Evolutionary conservation across 495 filamentous ascomycete species (phyloP).

Genomic region (Trichoderma asperelloides): DNA sequence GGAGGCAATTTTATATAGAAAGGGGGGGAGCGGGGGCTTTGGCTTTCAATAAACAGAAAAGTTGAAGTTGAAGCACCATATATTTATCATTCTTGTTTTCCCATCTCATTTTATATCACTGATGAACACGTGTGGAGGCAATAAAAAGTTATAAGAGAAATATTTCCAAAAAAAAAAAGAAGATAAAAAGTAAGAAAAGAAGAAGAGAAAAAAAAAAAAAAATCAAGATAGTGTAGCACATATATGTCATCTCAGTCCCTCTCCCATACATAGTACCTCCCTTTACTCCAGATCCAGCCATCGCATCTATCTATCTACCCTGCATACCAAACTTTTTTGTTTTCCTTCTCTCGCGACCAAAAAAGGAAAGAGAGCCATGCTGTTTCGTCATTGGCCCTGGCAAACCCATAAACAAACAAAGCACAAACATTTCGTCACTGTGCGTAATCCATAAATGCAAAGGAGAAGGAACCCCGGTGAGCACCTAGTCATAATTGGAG

Average conservation of each 20-base stretch:
- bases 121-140: background rate
- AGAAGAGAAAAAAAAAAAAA: background rate
- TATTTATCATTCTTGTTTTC: background rate
- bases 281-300: constrained; percentile 3
- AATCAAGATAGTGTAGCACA: background rate
- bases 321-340: background rate
- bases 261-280: background rate
- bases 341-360: background rate
- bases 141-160: background rate
- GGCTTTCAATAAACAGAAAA: background rate
- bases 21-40: background rate
- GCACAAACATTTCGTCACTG: background rate
- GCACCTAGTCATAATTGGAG: background rate
- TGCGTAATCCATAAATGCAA: constrained; percentile 3
- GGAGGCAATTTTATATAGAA: background rate
- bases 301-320: background rate
- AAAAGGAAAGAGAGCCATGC: background rate
- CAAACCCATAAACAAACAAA: background rate
- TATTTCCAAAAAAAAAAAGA: background rate
- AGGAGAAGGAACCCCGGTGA: background rate
- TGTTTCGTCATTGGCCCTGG: background rate
- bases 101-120: background rate
- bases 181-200: background rate
- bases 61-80: background rate
- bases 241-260: background rate